Conservation (phyloP, 352 stramenopile species). For the Vaucheria bursata region DNA sequence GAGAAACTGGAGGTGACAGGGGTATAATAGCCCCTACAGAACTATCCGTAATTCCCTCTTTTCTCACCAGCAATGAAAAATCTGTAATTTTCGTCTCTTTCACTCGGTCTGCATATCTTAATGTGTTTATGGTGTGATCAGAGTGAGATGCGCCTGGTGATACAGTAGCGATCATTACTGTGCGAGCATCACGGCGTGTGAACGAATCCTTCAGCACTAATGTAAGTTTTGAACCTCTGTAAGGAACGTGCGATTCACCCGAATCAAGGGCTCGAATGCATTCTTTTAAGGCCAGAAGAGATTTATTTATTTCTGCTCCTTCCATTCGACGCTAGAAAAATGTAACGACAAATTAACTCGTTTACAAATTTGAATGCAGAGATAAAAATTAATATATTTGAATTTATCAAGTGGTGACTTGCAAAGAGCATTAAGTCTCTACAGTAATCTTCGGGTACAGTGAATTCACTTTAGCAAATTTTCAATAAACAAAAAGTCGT, state of each 20-base stretch:
- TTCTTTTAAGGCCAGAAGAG: conserved; percentile 87
- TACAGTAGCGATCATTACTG: conserved; percentile 93
- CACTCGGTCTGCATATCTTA: conserved; percentile 82
- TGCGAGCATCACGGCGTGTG: conserved; percentile 77
- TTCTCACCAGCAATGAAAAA: background rate
- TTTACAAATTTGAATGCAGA: no score
- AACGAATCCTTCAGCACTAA: conserved; percentile 96
- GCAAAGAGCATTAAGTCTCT: no score
- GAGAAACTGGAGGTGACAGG: background rate
- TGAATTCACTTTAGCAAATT: no score
- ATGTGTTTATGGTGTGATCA: conserved; percentile 94
- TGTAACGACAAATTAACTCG: no score
- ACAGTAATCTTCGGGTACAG: no score
- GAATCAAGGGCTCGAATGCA: conserved; percentile 88
- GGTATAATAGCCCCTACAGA: background rate
- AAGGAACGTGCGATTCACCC: conserved; percentile 82
- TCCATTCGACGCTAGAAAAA: conserved; percentile 69
- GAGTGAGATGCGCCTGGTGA: conserved; percentile 79
- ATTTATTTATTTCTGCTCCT: conserved; percentile 85
- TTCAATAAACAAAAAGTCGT: no score
- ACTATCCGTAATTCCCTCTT: background rate
- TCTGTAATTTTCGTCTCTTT: conserved; percentile 11
- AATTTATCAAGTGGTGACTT: no score
- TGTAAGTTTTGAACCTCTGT: conserved; percentile 91
- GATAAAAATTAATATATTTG: no score